A percentile compares a stretch with the other conserved stretches of the same genome.
These are phyloP conservation scores for Aspergillus hancockii DNA, from an alignment of 495 filamentous ascomycete genomes.

Conservation along the genomic window DNA sequence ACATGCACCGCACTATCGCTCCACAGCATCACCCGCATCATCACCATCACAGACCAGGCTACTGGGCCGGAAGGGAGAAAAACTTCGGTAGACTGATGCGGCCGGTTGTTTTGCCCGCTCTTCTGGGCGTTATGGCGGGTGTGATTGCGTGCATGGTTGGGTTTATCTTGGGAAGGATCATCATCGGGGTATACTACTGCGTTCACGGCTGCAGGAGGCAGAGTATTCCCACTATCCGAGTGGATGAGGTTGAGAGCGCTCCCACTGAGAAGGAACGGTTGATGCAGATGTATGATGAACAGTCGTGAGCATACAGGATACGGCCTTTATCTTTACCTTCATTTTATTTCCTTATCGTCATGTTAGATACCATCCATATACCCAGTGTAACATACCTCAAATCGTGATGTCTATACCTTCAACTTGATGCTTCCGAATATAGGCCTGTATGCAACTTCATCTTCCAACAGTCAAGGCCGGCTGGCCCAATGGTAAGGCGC, in stretches of 20 bases:
- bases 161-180: constrained; percentile 39
- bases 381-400: not conserved
- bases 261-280: constrained; percentile 3
- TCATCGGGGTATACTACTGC: constrained; percentile 34
- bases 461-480: constrained; percentile 28
- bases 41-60: constrained; percentile 12
- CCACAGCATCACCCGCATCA: constrained; percentile 3
- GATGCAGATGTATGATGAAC: constrained; percentile 5
- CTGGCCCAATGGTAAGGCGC: constrained; percentile 72
- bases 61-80: constrained; percentile 20
- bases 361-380: not conserved
- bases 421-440: not conserved
- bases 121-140: constrained; percentile 41
- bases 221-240: not conserved
- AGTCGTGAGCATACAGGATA: not conserved
- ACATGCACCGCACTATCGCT: not conserved
- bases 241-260: constrained; percentile 20
- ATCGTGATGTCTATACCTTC: not conserved
- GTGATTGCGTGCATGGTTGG: constrained; percentile 42
- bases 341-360: not conserved
- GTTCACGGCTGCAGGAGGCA: constrained; percentile 10
- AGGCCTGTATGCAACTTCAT: not conserved
- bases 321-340: not conserved
- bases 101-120: constrained; percentile 37
- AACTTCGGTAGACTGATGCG: constrained; percentile 31